Base-by-base conservation (phyloP, 805 yeast genomes). In the Millerozyma miso region DNA sequence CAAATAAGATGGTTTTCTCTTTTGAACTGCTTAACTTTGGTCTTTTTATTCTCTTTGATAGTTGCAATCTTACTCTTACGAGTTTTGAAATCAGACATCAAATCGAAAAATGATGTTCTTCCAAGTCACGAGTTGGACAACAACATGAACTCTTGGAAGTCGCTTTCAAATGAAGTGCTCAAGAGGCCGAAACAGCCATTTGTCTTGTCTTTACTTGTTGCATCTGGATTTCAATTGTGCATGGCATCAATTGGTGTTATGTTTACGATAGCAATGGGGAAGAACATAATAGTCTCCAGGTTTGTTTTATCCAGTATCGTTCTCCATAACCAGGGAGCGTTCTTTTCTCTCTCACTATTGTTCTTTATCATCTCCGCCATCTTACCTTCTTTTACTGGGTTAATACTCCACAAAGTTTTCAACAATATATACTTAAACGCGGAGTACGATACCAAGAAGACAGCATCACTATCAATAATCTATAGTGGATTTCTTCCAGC, bases 1-100 rank as follows among this genome's bases (percentile, higher is more conserved):
- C 77, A 74, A 31, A 79, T 86, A 46, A 95, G 86, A 56, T 86
- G 93, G 91, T 60, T 88, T 29, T 81, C 95, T 1, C 62, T 88
- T 43, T 70, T 84, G 31, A 86, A 87, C 57, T 82, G 95, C 0
- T 54, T 84, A 12, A 83, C 84, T 2, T 71, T 88, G 37, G 80
- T 82, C 3, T 60, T 77, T 2, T 67, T 85, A 19, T 66, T 85
- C 3, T 74, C 91, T 0, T 66, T 82, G 13, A 63, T 83, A 23
- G 90, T 83, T 13, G 88, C 81, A 12, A 71, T 79, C 17, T 80
- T 85, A 2, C 71, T 86, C 42, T 49, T 82, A 33, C 67, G 80
- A 46, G 74, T 83, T 2, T 65, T 85, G 44, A 73, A 61, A 46
- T 64, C 76, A 23, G 83, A 81, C 51, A 63, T 76, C 47, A 64